Evolutionary conservation across 2,329 filamentous ascomycete species (phyloP).

Genomic region (Fusarium clavum): DNA sequence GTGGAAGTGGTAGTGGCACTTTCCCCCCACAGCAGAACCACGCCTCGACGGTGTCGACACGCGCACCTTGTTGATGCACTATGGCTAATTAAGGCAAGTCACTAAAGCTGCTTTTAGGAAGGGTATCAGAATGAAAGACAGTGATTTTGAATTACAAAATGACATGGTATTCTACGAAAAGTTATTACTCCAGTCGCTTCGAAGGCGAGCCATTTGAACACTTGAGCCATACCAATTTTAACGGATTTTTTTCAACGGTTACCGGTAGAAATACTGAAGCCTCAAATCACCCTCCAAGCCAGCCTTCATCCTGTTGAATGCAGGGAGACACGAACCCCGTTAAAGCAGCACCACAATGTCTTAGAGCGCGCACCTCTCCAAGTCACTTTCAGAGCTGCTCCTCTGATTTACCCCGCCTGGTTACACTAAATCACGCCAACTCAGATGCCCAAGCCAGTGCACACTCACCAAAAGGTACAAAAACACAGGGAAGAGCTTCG

Average conservation of each 20-base stretch:
- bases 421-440: constrained; percentile 11
- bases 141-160: not conserved
- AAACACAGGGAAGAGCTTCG: constrained; percentile 19
- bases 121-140: not conserved
- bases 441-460: constrained; percentile 43
- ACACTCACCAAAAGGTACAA: constrained; percentile 43
- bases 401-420: constrained; percentile 37
- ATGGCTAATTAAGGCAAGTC: constrained; percentile 28
- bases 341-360: constrained; percentile 44
- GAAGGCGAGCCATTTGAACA: fast-evolving
- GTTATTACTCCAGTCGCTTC: not conserved
- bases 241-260: not conserved
- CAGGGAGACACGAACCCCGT: constrained; percentile 15
- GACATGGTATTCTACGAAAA: not conserved
- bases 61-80: constrained; percentile 39
- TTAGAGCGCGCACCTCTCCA: constrained; percentile 31
- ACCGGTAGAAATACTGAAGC: constrained; percentile 9
- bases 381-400: constrained; percentile 41
- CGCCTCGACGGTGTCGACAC: constrained; percentile 34
- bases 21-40: constrained; percentile 29
- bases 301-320: constrained; percentile 1
- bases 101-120: constrained; percentile 27
- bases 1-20: not conserved
- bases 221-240: not conserved
- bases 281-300: not conserved